Base-by-base conservation (phyloP, 176 grass and related monocot genomes). In the Cenchrus americanus region DNA sequence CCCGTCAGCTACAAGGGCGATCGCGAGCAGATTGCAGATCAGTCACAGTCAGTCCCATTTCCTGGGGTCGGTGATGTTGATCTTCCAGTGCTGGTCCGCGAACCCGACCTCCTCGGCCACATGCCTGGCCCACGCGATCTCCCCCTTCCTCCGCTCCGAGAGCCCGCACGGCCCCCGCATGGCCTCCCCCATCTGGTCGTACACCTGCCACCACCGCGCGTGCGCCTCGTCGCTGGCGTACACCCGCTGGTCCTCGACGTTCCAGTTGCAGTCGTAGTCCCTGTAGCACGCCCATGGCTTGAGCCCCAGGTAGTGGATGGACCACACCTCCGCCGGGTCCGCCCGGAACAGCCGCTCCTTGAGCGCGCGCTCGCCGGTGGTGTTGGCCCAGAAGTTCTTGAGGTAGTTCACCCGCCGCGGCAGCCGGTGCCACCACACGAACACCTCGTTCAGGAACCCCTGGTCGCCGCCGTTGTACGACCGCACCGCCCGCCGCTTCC, bases 391-490 rank as follows among this genome's bases (percentile, higher is more conserved):
- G 86, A 94, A 93, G 89, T 95, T 93, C 93, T 98, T 98, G 42
- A 98, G 79, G 86, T 90, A 98, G 87, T 98, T 98, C 8, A 94
- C 85, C 1, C 96, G 85, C 11, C 89, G 84, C 34, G 96, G 93
- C 73, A 98, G 88, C 2, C 96, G 91, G 85, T 98, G 96, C 96
- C 96, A 98, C 96, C 93, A 98, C 41, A 92, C 93, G 87, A 98
- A 98, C 82, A 95, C 87, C 86, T 98, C 96, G 87, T 98, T 98
- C 6, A 98, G 89, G 87, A 94, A 95, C 19, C 96, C 96, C 76
- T 98, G 96, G 80, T 98, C 96, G 30, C 96, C 96, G 57, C 96
- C 96, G 73, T 98, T 98, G 96, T 98, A 98, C 7, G 96, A 98
- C 0, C 90, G 61, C 11, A 95, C 80, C 26, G 92, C 80, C 14